phyloP scores from a whole-genome alignment of 2,329 filamentous ascomycete genomes.

The Neonectria faginata region DNA sequence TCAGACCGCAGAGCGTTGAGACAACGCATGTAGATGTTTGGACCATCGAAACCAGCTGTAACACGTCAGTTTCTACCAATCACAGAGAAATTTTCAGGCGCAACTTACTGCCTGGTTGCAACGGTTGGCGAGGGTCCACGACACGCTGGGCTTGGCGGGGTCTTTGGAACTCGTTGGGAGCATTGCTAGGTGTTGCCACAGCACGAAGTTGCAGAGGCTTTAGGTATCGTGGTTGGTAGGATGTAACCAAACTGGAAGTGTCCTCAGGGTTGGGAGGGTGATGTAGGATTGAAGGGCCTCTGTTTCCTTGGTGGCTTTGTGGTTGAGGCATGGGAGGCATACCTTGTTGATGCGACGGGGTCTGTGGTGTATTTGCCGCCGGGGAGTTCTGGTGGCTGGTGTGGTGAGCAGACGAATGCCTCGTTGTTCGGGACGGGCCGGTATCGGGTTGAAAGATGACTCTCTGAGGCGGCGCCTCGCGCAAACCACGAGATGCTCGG shows the following conservation, averaged over 20 bases:
- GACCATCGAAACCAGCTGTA: constrained; percentile 74
- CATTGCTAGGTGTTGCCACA: constrained; percentile 80
- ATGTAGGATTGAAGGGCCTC: constrained; percentile 60
- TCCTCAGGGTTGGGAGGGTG: constrained; percentile 68
- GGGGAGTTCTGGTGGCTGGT: constrained; percentile 45
- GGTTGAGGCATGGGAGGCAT: constrained; percentile 49
- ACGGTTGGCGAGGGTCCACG: constrained; percentile 55
- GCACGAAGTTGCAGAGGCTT: constrained; percentile 76
- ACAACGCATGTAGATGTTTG: constrained; percentile 92
- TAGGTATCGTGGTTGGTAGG: constrained; percentile 75
- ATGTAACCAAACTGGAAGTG: constrained; percentile 70
- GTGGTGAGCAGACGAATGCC: constrained; percentile 66
- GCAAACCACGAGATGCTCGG: constrained; percentile 72
- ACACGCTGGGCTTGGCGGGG: constrained; percentile 57
- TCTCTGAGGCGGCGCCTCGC: constrained; percentile 86
- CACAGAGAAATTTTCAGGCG: background rate
- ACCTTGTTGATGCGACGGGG: constrained; percentile 49
- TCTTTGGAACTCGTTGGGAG: constrained; percentile 71
- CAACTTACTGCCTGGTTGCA: constrained; percentile 72
- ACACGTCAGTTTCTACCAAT: constrained; percentile 26
- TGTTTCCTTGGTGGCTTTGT: constrained; percentile 48
- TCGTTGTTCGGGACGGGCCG: constrained; percentile 70
- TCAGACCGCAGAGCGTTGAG: constrained; percentile 85
- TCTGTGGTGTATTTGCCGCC: constrained; percentile 43
- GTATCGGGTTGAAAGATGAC: constrained; percentile 88